Evolutionary conservation across 768 basidiomycete genomes (phyloP), one percentile per base, ranked within the genome.

Genomic region (Lactarius pseudohatsudake): DNA sequence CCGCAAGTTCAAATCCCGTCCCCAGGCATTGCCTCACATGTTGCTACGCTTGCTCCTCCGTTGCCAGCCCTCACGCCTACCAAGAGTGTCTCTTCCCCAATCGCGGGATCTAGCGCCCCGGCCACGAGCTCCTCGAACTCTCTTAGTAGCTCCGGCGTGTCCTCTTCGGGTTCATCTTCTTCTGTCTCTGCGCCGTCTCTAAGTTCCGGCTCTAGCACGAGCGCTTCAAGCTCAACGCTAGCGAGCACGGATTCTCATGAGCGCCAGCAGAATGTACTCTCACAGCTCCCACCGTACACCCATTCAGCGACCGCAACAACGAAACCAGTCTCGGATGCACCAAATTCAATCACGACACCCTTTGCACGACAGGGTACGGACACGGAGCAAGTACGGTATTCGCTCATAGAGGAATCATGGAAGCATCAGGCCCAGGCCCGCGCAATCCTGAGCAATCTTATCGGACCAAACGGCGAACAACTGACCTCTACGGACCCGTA

Each of bases 401-500:
- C 82, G 61, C 79, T 88, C 45, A 81, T 84, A 30, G 89, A 91
- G 74, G 90, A 91, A 74, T 89, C 90, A 9, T 90, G 88, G 89
- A 90, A 91, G 75, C 91, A 92, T 70, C 89, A 92, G 61, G 87
- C 87, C 1, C 92, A 92, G 75, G 91, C 91, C 54, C 85, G 90
- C 7, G 90, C 91, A 2, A 91, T 93, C 64, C 77, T 94, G 64
- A 89, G 90, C 13, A 92, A 91, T 72, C 78, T 93, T 22, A 91
- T 94, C 50, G 92, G 92, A 26, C 91, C 90, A 0, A 92, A 93
- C 68, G 92, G 91, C 64, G 89, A 93, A 78, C 87, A 92, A 75
- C 79, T 94, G 69, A 92, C 91, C 34, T 91, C 90, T 28, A 92
- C 89, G 26, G 94, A 96, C 72, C 94, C 94, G n/a, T 94, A 94